Evolutionary conservation across 1,284 basidiomycete genomes (phyloP).

Genomic region (Rhizopogon parksii): DNA sequence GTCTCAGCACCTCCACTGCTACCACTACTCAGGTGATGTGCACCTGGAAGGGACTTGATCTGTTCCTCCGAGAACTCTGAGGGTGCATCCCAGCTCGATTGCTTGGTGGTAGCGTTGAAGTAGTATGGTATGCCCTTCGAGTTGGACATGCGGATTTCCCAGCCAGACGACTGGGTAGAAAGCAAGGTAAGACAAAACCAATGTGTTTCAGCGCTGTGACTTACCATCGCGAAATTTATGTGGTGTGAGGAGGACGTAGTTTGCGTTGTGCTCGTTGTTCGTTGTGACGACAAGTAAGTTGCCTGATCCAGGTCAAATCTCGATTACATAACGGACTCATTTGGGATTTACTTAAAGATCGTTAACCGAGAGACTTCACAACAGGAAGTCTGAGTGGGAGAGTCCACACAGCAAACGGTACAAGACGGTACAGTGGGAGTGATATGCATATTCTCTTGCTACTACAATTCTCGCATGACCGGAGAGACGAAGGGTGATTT

Average conservation of each 20-base stretch:
- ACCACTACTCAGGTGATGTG: constrained; percentile 36
- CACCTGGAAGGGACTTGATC: constrained; percentile 64
- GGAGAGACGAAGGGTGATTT: constrained; percentile 14
- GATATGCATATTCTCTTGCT: no score
- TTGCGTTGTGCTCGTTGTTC: background rate
- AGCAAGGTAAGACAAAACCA: constrained; percentile 12
- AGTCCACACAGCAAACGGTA: background rate
- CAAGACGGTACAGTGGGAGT: background rate
- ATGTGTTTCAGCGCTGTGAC: background rate
- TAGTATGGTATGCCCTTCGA: constrained; percentile 84
- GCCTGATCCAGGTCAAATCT: background rate
- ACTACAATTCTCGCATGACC: constrained; percentile 1
- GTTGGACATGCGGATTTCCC: constrained; percentile 83
- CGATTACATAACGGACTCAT: background rate
- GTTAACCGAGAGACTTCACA: background rate
- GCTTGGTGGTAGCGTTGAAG: constrained; percentile 67
- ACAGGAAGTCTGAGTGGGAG: background rate
- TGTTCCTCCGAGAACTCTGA: constrained; percentile 57
- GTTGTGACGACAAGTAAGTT: background rate
- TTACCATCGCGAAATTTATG: background rate
- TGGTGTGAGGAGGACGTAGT: background rate
- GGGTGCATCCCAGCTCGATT: constrained; percentile 85
- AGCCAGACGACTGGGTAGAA: constrained; percentile 28
- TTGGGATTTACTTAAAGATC: background rate
- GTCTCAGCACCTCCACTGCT: constrained; percentile 29